Base-by-base conservation (phyloP, 2,329 filamentous ascomycete genomes). In the Colletotrichum shisoi region DNA sequence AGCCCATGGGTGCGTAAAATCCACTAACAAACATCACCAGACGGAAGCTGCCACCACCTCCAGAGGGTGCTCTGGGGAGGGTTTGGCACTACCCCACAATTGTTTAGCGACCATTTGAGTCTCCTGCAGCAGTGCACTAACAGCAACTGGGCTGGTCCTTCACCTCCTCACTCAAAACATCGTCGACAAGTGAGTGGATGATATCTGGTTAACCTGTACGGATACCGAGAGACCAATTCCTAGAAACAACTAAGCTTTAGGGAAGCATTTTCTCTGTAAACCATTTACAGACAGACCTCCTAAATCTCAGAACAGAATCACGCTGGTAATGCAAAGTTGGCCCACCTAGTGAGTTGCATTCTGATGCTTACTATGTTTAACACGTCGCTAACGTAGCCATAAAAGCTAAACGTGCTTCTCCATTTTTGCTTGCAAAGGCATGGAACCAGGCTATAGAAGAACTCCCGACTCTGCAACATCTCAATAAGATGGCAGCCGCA, bases 401-500 rank as follows among this genome's bases (percentile, higher is more conserved):
- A 58, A 15, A 19, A 34, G 11, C 40, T n/a, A 40, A 2, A 40
- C 27, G 1, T 11, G 17, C 24, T 17, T 21, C 40, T 37, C 17
- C 4, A 34, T 17, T 1, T 6, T n/a, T 17, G 7, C 12, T 34
- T 7, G 12, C 17, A 21, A 21, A 46, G 27, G 3, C 11, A n/a
- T 24, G n/a, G 42, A n/a, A 24, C 3, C 3, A 8, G 8, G 12
- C 9, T 9, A 37, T 11, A 11, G 13, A 13, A 9, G 17, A 19
- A 15, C 0, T 8, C 5, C n/a, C 8, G 12, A 12, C 2, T 39
- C 13, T 4, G 13, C 17, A 12, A 9, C 49, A 24, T 42, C 3
- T 12, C 17, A 13, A 7, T 34, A 15, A 13, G 11, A 69, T 63
- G 48, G 49, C 63, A 13, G 59, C 63, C 3, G 63, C 58, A 17